These are phyloP conservation scores for Aspergillus sp. DNA, from an alignment of 2,329 filamentous ascomycete genomes.

Conservation along the genomic window DNA sequence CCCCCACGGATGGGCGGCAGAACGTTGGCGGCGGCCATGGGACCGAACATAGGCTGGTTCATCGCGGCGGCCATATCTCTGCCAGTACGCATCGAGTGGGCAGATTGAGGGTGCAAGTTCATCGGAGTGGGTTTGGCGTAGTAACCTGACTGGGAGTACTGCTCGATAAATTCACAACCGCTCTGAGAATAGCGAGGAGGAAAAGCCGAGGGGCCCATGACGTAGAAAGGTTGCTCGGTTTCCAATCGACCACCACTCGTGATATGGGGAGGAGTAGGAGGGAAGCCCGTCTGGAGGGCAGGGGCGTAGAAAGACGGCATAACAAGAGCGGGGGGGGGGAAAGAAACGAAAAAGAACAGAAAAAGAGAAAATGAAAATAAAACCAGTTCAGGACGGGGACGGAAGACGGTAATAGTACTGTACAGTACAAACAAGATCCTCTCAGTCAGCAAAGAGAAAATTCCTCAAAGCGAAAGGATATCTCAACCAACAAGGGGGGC, in stretches of 20 bases:
- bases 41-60: slow-evolving; percentile 37
- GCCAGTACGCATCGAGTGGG: slow-evolving; percentile 30
- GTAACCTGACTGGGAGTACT: slow-evolving; percentile 45
- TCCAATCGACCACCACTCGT: slow-evolving; percentile 38
- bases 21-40: slow-evolving; percentile 33
- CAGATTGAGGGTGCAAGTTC: slow-evolving; percentile 31
- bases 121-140: slow-evolving; percentile 39
- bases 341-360: slow-evolving; percentile 6
- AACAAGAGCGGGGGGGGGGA: slow-evolving; percentile 12
- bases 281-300: slow-evolving; percentile 39
- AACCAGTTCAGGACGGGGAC: slow-evolving; percentile 36
- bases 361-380: slow-evolving; percentile 4
- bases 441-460: slow-evolving; percentile 21
- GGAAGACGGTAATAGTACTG: slow-evolving; percentile 34
- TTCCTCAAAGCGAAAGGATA: slow-evolving; percentile 4
- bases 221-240: slow-evolving; percentile 39
- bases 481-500: not conserved
- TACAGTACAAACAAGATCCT: slow-evolving; percentile 6
- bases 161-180: slow-evolving; percentile 46
- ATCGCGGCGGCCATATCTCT: slow-evolving; percentile 34
- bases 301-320: slow-evolving; percentile 47
- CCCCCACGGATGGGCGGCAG: slow-evolving; percentile 42
- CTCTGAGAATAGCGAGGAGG: slow-evolving; percentile 44
- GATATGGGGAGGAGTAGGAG: slow-evolving; percentile 44
- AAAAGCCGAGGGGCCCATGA: slow-evolving; percentile 38